Conservation (phyloP, 352 stramenopile genomes). For the Bremia lactucae region DNA sequence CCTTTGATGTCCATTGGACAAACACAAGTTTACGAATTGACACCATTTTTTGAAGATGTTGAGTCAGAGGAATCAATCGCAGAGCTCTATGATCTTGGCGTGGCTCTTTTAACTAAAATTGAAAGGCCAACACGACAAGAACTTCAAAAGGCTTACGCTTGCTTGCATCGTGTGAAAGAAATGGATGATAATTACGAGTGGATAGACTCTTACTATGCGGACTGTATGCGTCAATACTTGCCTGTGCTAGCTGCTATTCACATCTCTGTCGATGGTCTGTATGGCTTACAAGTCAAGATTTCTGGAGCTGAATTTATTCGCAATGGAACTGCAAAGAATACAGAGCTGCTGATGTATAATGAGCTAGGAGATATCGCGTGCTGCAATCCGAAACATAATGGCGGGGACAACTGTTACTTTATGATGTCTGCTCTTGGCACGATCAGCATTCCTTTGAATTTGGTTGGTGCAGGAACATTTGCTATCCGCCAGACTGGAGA, state of each 20-base stretch:
- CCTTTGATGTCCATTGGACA: slow-evolving; percentile 57
- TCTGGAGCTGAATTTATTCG: slow-evolving; percentile 58
- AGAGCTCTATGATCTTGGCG: slow-evolving; percentile 54
- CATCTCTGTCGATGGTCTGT: slow-evolving; percentile 58
- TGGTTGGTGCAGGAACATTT: slow-evolving; percentile 61
- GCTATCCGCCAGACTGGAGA: slow-evolving; percentile 79
- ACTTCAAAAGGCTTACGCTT: slow-evolving; percentile 65
- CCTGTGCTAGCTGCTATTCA: slow-evolving; percentile 60
- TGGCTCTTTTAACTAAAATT: slow-evolving; percentile 53
- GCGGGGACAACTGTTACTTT: slow-evolving; percentile 40
- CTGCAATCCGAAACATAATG: slow-evolving; percentile 49
- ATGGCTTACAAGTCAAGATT: slow-evolving; percentile 71
- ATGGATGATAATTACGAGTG: slow-evolving; percentile 72
- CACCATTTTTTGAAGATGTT: slow-evolving; percentile 60
- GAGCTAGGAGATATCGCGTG: slow-evolving; percentile 29
- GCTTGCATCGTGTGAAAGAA: slow-evolving; percentile 54
- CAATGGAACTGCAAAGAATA: slow-evolving; percentile 72
- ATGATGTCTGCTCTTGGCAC: slow-evolving; percentile 36
- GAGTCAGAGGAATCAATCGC: slow-evolving; percentile 56
- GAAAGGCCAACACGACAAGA: slow-evolving; percentile 45
- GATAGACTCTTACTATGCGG: slow-evolving; percentile 72
- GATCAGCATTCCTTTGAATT: slow-evolving; percentile 62
- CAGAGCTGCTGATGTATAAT: slow-evolving; percentile 61
- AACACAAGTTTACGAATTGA: slow-evolving; percentile 70
- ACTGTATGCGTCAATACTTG: slow-evolving; percentile 57